Conservation (phyloP, 1,284 basidiomycete genomes). For the Apiotrichum montevideense region DNA sequence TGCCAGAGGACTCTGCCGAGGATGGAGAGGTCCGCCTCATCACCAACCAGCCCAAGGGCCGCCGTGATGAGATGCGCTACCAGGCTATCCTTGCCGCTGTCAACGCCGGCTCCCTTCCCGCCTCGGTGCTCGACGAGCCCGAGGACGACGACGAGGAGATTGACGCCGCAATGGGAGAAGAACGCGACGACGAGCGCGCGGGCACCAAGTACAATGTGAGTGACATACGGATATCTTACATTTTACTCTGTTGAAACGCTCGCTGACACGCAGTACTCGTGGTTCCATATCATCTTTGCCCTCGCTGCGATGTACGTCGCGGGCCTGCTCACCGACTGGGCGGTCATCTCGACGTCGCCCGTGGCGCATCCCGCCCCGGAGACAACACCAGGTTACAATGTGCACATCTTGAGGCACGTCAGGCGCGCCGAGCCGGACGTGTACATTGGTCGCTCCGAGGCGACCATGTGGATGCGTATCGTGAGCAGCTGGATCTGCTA, state of each 20-base stretch:
- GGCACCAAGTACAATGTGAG: conserved; percentile 86
- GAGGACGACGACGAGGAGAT: conserved; percentile 72
- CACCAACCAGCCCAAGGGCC: conserved; percentile 72
- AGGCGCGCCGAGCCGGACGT: conserved; percentile 55
- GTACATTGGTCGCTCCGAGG: conserved; percentile 89
- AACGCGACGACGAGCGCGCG: conserved; percentile 83
- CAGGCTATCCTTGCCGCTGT: conserved; percentile 93
- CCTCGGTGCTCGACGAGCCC: conserved; percentile 77
- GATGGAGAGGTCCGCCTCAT: conserved; percentile 60
- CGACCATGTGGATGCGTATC: conserved; percentile 99
- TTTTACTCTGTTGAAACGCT: not conserved
- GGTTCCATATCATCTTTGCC: conserved; percentile 97
- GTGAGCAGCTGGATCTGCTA: conserved; percentile 94
- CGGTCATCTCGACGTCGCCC: conserved; percentile 39
- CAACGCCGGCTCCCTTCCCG: conserved; percentile 92
- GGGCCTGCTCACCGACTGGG: conserved; percentile 98
- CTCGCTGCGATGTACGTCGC: conserved; percentile 97
- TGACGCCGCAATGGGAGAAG: conserved; percentile 61
- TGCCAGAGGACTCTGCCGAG: conserved; percentile 51
- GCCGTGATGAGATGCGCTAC: conserved; percentile 80
- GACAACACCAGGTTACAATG: conserved; percentile 4
- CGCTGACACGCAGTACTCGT: conserved; percentile 58
- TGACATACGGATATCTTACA: not conserved
- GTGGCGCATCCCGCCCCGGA: conserved; percentile 27
- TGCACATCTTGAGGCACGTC: not conserved